Evolutionary conservation across 2,329 filamentous ascomycete species (phyloP).

Genomic region (Pestalotiopsis sp.): DNA sequence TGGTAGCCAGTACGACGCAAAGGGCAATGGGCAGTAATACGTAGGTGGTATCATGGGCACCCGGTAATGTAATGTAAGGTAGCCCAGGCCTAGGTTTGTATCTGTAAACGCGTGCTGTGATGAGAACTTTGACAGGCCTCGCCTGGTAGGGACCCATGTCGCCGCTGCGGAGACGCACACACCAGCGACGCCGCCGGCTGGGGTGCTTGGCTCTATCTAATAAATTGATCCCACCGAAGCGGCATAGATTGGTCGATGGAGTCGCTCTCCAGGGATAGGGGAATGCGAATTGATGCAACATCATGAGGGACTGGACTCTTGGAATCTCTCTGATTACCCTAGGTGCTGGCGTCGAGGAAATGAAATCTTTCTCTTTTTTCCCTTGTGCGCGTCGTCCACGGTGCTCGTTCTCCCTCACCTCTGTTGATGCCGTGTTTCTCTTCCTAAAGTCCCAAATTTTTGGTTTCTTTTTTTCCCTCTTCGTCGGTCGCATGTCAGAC

Average conservation of each 20-base stretch:
- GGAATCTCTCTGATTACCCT: neutral
- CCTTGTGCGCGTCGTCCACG: neutral
- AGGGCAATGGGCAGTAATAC: neutral
- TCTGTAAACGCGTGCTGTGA: neutral
- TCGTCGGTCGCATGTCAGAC: conserved; percentile 5
- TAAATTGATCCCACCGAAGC: conserved; percentile 13
- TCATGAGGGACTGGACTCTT: conserved; percentile 3
- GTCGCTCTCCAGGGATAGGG: neutral
- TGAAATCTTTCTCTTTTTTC: neutral
- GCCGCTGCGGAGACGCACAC: conserved; percentile 7
- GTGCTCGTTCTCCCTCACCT: conserved; percentile 1
- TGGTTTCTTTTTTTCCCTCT: neutral
- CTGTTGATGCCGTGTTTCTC: conserved; percentile 2
- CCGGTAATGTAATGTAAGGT: neutral
- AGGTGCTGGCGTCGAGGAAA: neutral
- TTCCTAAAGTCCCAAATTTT: neutral
- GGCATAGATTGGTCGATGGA: conserved; percentile 11
- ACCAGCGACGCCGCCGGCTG: neutral
- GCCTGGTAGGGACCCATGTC: neutral
- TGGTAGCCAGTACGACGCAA: neutral
- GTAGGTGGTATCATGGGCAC: too few relatives aligned
- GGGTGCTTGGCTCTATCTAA: conserved; percentile 6
- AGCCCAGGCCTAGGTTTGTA: neutral
- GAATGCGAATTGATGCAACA: conserved; percentile 10
- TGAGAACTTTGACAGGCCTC: conserved; percentile 2